Percentiles rank a stretch among this genome's conserved stretches.
Evolutionary conservation across 78 protist species (phyloP).

Genomic region (Dictyostelium intermedium): DNA sequence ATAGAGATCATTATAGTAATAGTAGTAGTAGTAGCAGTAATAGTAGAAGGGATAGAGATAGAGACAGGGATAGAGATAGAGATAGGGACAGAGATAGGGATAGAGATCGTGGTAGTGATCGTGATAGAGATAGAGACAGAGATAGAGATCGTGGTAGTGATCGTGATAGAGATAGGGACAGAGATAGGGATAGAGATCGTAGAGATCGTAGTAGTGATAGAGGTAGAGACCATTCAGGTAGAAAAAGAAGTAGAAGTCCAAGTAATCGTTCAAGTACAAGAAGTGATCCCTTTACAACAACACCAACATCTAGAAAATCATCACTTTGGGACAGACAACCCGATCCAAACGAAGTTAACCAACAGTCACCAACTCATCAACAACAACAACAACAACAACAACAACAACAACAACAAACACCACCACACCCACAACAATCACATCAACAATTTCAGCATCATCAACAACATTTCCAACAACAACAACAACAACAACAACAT

Average conservation of each 20-base stretch:
- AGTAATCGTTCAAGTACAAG: neutral
- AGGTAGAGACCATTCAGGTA: neutral
- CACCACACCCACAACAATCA: neutral
- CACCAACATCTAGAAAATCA: neutral
- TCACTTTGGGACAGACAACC: constrained; percentile 79
- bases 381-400: neutral
- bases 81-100: neutral
- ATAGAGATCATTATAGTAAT: neutral
- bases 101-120: neutral
- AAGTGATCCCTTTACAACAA: constrained; percentile 4
- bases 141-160: neutral
- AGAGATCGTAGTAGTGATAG: neutral
- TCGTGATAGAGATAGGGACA: neutral
- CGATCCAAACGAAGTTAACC: constrained; percentile 28
- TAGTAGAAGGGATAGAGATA: constrained; percentile 26
- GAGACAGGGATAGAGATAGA: constrained; percentile 18
- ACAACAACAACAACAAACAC: constrained; percentile 10
- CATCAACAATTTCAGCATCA: neutral
- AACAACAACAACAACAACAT: neutral
- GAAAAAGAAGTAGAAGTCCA: neutral
- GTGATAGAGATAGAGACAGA: neutral
- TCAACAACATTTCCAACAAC: constrained; percentile 15
- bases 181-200: neutral
- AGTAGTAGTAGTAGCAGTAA: neutral
- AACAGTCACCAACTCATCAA: neutral